Evolutionary conservation across 1,284 basidiomycete genomes (phyloP), one percentile per base, ranked within the genome.

Genomic region (Rhodotorula sp.): DNA sequence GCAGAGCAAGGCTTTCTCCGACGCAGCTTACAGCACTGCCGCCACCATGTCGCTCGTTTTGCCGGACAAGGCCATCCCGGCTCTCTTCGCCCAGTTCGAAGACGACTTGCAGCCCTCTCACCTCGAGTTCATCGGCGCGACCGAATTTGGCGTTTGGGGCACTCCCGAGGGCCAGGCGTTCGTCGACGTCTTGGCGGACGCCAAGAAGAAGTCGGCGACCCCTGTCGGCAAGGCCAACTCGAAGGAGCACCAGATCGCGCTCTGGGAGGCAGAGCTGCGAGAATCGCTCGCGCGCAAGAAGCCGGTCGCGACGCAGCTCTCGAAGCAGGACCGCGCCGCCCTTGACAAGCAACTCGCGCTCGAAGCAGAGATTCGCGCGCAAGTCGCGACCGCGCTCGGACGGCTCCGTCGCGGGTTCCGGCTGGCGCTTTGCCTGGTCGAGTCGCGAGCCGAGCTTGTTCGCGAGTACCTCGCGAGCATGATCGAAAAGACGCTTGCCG

Each of bases 251-350:
- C 92, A 91, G 58, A 89, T 94, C 39, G 89, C 91, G 20, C 90
- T 91, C 78, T 98, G 94, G 94, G 95, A 98, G 76, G 90, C 89
- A 46, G 93, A 97, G 74, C 84, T 96, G n/a, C 87, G 93, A 16
- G 90, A 90, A 77, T 88, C 90, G 0, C 84, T 97, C 0, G 90
- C 91, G 12, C 87, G 84, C 72, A 95, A 95, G 83, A 91, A 85
- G 77, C 80, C 82, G 70, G 84, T 69, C 61, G 75, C 68, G 10
- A 68, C 75, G 7, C 64, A 70, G 49, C 81, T 97, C 5, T 91
- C 90, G 3, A 97, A 94, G 80, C 88, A 90, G 74, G 92, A 96
- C 69, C 88, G 90, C 75, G 88, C 87, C 0, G 85, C 91, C 5
- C 87, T 97, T 10, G 86, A 89, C 61, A 87, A 87, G 3, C 94